phyloP scores from a whole-genome alignment of 495 filamentous ascomycete genomes.

The Xylaria intraflava region DNA sequence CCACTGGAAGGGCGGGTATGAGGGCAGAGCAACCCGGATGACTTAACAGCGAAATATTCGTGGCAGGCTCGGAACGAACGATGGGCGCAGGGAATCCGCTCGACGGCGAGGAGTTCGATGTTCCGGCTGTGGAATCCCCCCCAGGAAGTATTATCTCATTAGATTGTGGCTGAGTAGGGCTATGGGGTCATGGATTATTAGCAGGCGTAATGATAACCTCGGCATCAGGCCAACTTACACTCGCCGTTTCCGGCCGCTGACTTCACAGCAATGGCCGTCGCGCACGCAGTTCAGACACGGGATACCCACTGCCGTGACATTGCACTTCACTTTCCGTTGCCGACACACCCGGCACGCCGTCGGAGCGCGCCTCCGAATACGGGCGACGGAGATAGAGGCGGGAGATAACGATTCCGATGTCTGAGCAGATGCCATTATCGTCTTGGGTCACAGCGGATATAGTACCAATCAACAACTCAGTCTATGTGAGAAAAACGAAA shows the following conservation, averaged over 20 bases:
- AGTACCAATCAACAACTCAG: too few relatives aligned
- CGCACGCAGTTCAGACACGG: neutral
- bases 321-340: conserved; percentile 1
- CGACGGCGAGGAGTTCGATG: too few relatives aligned
- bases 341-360: neutral
- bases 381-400: neutral
- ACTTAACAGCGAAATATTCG: neutral
- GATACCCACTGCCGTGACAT: neutral
- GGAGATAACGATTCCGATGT: neutral
- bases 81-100: too few relatives aligned
- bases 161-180: too few relatives aligned
- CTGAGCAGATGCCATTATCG: neutral
- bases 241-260: neutral
- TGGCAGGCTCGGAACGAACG: neutral
- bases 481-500: too few relatives aligned
- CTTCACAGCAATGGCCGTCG: neutral
- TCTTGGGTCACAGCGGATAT: too few relatives aligned
- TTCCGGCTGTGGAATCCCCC: too few relatives aligned
- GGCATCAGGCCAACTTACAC: neutral
- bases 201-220: too few relatives aligned
- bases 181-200: neutral
- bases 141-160: too few relatives aligned
- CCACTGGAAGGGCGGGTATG: neutral
- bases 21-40: neutral
- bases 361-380: neutral